Evolutionary conservation across 2,329 filamentous ascomycete species (phyloP), one percentile per base, ranked within the genome.

Genomic region (Diaporthe sp.): DNA sequence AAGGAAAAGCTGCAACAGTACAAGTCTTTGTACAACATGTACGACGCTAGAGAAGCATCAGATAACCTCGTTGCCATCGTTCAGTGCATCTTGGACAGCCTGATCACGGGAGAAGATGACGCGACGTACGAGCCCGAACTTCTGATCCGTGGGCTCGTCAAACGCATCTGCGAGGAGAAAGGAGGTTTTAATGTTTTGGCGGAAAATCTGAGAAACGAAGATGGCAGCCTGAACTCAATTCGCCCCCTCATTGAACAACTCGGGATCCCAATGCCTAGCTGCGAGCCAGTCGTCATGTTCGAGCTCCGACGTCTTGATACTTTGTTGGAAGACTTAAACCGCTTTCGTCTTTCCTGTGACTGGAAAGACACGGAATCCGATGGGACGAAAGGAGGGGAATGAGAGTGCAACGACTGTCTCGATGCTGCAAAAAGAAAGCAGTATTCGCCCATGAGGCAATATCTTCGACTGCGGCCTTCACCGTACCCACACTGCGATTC

Each of bases 1-100:
- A 60, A 39, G 15, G 31, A 22, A 39, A 60, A 6, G 57, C n/a
- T 39, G 34, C 17, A 39, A 34, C 31, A 25, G 31, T 60, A 60
- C 57, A 1, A 39, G 1, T 60, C 31, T 15, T 39, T 60, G 10
- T 39, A n/a, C 57, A n/a, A n/a, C 10, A 39, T 7, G 4, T 60
- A 60, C 22, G 31, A 39, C 20, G 57, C 20, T 5, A 60, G 57
- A 39, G 31, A 60, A 10, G 8, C 8, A 3, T 3, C 55, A 8
- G 0, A 58, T 12, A 13, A n/a, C 13, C 0, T 3, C 20, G 6
- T n/a, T 37, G 31, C 20, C 31, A 3, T 1, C 13, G 4, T 6
- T 13, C 55, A 37, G 28, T 1, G 31, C 31, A 1, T 1, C 8
- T 37, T 60, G 34, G 9, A 25, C 5, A 39, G 22, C 9, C 57